Conservation (phyloP, 331 rosid species). For the Quercus lobata region DNA sequence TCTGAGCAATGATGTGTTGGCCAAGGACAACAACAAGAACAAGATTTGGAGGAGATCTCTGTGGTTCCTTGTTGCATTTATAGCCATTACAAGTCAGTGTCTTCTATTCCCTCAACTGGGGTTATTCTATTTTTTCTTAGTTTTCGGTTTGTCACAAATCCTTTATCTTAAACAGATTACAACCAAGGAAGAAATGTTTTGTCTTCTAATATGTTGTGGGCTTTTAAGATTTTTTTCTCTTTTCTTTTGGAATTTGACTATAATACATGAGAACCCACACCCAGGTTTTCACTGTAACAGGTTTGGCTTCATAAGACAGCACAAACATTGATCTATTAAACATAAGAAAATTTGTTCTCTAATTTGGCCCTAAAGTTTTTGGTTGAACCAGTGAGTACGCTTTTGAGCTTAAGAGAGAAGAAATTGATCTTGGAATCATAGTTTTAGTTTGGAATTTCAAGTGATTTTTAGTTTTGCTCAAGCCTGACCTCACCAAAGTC, state of each 20-base stretch:
- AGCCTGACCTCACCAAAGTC: background rate
- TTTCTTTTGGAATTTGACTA: background rate
- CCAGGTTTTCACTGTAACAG: background rate
- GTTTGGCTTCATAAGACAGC: background rate
- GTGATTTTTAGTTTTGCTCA: background rate
- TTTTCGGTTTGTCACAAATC: background rate
- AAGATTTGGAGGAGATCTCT: conserved; percentile 21
- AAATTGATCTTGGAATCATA: background rate
- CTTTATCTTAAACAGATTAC: background rate
- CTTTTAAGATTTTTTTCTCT: background rate
- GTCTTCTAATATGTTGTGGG: background rate
- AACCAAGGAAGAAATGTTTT: background rate
- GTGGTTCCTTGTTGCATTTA: conserved; percentile 28
- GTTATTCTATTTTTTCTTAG: background rate
- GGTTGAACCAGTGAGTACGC: background rate
- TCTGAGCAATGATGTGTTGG: conserved; percentile 19
- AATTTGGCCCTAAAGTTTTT: no score
- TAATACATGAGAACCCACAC: background rate
- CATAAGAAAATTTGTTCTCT: no score
- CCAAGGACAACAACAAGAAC: background rate
- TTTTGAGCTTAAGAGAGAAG: background rate
- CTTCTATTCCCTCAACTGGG: background rate
- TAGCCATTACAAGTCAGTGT: conserved; percentile 36
- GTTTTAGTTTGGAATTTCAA: background rate
- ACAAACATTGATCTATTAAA: no score